Conservation (phyloP, 495 filamentous ascomycete species). For the Penicillium desertorum region DNA sequence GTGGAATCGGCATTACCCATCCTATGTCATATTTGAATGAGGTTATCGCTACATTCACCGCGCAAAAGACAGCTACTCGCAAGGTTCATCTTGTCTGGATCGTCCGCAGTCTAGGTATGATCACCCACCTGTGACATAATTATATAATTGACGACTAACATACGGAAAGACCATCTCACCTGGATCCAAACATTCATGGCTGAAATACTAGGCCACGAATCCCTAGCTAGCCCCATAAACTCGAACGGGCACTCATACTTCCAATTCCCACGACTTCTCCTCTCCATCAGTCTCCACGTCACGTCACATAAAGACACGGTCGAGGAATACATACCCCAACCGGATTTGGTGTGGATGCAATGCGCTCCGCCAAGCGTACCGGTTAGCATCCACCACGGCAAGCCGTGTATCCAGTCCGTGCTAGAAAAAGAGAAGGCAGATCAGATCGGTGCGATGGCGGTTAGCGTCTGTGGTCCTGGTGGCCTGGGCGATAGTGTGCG, state of each 20-base stretch:
- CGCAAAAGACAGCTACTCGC: constrained; percentile 44
- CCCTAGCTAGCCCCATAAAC: constrained; percentile 23
- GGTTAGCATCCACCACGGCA: constrained; percentile 33
- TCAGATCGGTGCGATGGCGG: constrained; percentile 47
- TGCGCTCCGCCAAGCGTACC: constrained; percentile 31
- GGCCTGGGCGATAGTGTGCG: constrained; percentile 47
- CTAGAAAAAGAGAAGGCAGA: constrained; percentile 37
- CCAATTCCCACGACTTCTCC: constrained; percentile 31
- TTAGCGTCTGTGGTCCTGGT: constrained; percentile 48
- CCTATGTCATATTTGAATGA: constrained; percentile 55
- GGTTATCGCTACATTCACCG: constrained; percentile 43
- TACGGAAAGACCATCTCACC: constrained; percentile 37
- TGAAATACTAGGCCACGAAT: constrained; percentile 38
- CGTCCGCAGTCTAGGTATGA: constrained; percentile 40
- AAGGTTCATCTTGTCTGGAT: constrained; percentile 44
- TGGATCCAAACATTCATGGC: constrained; percentile 51
- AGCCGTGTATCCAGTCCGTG: constrained; percentile 36
- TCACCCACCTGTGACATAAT: not conserved
- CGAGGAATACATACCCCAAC: constrained; percentile 30
- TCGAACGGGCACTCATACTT: constrained; percentile 34
- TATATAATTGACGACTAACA: constrained; percentile 6
- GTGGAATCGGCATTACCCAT: constrained; percentile 61
- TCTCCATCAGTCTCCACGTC: constrained; percentile 40
- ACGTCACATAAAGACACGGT: constrained; percentile 29
- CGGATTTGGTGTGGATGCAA: constrained; percentile 35